Conservation (phyloP, 352 stramenopile genomes). For the Blastocystis sp. region DNA sequence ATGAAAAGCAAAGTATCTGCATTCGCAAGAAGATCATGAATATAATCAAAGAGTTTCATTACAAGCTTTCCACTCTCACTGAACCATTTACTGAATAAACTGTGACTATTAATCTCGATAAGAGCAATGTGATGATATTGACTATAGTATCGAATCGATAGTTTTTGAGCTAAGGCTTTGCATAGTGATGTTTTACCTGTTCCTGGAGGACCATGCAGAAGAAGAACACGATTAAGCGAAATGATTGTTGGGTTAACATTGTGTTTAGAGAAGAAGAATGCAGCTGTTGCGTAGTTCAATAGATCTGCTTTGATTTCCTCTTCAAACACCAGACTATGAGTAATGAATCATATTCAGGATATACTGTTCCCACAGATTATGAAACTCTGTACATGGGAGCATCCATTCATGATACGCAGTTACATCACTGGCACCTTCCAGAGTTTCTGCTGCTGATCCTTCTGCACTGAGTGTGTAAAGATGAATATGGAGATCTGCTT, state of each 20-base stretch:
- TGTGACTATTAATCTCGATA: constrained; percentile 84
- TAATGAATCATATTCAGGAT: neutral
- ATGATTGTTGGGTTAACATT: constrained; percentile 79
- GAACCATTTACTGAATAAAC: constrained; percentile 85
- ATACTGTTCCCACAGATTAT: constrained; percentile 71
- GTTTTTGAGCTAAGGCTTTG: constrained; percentile 81
- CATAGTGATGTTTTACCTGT: constrained; percentile 84
- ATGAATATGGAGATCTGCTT: constrained; percentile 70
- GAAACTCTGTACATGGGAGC: constrained; percentile 63
- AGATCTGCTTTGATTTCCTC: constrained; percentile 73
- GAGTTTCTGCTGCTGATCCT: constrained; percentile 24
- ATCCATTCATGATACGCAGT: constrained; percentile 57
- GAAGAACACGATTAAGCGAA: constrained; percentile 81
- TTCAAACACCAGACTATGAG: constrained; percentile 75
- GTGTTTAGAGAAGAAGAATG: constrained; percentile 79
- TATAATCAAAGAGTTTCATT: constrained; percentile 80
- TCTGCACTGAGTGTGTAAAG: constrained; percentile 66
- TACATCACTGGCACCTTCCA: constrained; percentile 38
- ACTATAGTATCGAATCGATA: constrained; percentile 76
- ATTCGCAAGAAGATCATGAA: constrained; percentile 80
- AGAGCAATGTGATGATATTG: constrained; percentile 73
- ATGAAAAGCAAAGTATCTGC: constrained; percentile 79
- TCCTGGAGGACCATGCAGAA: constrained; percentile 82
- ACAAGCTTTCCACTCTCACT: constrained; percentile 84
- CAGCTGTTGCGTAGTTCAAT: constrained; percentile 78